These are phyloP conservation scores for Dioscorea alata DNA, from an alignment of 106 monocot genomes.

Conservation along the genomic window DNA sequence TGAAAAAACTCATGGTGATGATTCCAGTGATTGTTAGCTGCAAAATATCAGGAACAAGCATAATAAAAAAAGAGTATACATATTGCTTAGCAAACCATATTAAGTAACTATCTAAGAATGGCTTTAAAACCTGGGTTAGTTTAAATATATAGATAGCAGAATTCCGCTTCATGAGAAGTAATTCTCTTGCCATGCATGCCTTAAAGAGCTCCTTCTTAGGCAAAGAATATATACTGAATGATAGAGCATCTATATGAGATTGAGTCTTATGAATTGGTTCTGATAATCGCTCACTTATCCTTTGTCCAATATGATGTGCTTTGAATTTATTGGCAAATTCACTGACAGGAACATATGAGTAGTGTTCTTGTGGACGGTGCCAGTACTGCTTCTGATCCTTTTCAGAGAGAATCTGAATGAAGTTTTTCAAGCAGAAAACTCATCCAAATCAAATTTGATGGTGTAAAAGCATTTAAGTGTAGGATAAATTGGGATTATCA, in stretches of 20 bases:
- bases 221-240: slow-evolving; percentile 47
- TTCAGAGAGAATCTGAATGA: slow-evolving; percentile 63
- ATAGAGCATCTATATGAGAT: slow-evolving; percentile 41
- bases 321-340: slow-evolving; percentile 51
- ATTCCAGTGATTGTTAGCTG: slow-evolving; percentile 50
- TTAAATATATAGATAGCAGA: slow-evolving; percentile 75
- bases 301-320: slow-evolving; percentile 34
- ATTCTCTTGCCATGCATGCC: slow-evolving; percentile 64
- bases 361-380: slow-evolving; percentile 18
- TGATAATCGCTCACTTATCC: slow-evolving; percentile 29
- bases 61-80: not conserved
- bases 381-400: slow-evolving; percentile 93
- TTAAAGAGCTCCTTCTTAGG: slow-evolving; percentile 70
- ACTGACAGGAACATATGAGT: slow-evolving; percentile 45
- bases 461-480: not conserved
- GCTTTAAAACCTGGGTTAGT: slow-evolving; percentile 41
- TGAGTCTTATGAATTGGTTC: slow-evolving; percentile 42
- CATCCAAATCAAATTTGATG: not conserved
- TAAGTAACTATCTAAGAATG: not conserved
- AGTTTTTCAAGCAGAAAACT: not conserved
- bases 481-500: too few species aligned
- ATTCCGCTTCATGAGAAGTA: slow-evolving; percentile 78
- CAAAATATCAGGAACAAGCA: not conserved
- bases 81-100: not conserved
- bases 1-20: slow-evolving; percentile 52